Evolutionary conservation across 2,329 filamentous ascomycete species (phyloP).

Genomic region (Nemania bipapillata): DNA sequence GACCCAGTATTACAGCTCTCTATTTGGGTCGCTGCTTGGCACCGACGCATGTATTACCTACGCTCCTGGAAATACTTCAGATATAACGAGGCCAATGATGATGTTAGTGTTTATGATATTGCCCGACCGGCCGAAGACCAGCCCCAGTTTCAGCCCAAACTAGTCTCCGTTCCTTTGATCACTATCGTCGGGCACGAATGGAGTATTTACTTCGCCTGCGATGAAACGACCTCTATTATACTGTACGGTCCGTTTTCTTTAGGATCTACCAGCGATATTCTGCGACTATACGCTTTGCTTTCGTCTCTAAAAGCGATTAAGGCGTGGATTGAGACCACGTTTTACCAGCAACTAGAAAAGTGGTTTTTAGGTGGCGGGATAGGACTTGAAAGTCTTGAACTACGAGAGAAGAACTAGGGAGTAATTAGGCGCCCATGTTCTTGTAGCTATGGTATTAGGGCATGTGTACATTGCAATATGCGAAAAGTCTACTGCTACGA

Average conservation of each 20-base stretch:
- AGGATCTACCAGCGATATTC: background rate
- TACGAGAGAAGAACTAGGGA: too few relatives aligned
- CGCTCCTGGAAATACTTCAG: background rate
- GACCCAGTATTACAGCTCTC: background rate
- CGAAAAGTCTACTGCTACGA: too few relatives aligned
- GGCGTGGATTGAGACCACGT: background rate
- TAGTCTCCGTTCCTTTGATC: background rate
- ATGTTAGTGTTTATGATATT: too few relatives aligned
- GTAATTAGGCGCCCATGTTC: too few relatives aligned
- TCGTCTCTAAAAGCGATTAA: background rate
- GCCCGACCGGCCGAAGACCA: too few relatives aligned
- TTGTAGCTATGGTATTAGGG: too few relatives aligned
- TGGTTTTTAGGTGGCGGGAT: background rate
- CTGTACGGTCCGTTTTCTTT: background rate
- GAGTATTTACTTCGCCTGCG: background rate
- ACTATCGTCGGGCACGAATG: background rate
- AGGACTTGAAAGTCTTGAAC: too few relatives aligned
- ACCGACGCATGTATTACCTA: background rate
- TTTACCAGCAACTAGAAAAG: background rate
- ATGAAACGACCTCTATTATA: background rate
- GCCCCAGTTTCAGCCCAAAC: background rate
- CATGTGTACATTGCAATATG: too few relatives aligned
- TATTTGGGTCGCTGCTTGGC: constrained; percentile 2
- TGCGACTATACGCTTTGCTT: background rate
- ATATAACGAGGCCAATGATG: background rate